These are phyloP conservation scores for Ophiostoma quercus DNA, from an alignment of 2,329 filamentous ascomycete genomes.

Conservation along the genomic window DNA sequence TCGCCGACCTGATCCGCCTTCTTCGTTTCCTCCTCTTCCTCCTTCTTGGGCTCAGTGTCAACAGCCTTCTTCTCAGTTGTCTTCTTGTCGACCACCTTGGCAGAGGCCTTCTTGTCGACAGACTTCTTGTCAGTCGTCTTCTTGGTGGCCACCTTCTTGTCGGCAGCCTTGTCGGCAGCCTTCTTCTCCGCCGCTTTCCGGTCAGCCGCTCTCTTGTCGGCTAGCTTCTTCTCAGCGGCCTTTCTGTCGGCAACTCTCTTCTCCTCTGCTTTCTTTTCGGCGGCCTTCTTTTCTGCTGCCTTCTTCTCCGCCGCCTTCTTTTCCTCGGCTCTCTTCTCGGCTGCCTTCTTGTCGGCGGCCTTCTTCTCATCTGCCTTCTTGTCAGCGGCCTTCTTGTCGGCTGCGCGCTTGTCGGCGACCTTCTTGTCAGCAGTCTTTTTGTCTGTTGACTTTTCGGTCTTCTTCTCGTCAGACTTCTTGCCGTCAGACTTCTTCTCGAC, in stretches of 20 bases:
- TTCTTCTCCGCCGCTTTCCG: constrained; percentile 9
- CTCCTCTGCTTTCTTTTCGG: constrained; percentile 5
- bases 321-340: constrained; percentile 5
- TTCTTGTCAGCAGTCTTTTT: constrained; percentile 5
- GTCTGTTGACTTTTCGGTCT: background rate
- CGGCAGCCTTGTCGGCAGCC: background rate
- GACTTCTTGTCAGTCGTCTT: constrained; percentile 12
- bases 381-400: background rate
- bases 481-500: constrained; percentile 15
- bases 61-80: background rate
- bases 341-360: background rate
- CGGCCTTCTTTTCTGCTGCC: constrained; percentile 12
- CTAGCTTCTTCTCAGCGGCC: background rate
- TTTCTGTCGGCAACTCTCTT: constrained; percentile 7
- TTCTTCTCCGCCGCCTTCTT: constrained; percentile 12
- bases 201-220: background rate
- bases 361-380: constrained; percentile 12
- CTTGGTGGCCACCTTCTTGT: constrained; percentile 4
- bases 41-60: constrained; percentile 19
- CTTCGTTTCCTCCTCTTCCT: constrained; percentile 16
- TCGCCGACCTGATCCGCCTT: background rate
- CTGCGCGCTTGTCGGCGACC: background rate
- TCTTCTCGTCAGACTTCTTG: constrained; percentile 1
- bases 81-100: constrained; percentile 14
- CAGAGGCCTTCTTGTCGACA: constrained; percentile 12